Conservation (phyloP, 768 basidiomycete species). For the Infundibulicybe gibba region DNA sequence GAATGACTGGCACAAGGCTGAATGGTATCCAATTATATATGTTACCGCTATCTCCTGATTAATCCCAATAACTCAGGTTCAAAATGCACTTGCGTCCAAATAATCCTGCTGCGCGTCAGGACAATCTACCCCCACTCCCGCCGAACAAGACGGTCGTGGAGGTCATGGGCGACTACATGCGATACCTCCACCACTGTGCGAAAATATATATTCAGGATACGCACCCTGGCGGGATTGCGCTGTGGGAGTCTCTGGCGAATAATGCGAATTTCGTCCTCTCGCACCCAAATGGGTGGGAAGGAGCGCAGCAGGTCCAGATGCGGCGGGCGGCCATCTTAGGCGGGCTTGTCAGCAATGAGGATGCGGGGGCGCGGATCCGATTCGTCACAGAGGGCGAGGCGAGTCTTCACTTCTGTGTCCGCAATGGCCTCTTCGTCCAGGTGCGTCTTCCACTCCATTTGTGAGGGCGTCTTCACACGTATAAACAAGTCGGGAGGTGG, state of each 20-base stretch:
- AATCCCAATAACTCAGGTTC: too few species aligned
- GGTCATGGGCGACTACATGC: too few species aligned
- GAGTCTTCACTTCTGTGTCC: slow-evolving; percentile 46
- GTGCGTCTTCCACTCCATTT: slow-evolving; percentile 10
- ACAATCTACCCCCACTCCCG: too few species aligned
- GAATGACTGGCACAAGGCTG: too few species aligned
- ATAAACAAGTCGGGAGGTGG: slow-evolving; percentile 17
- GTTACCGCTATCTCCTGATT: too few species aligned
- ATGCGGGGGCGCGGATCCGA: slow-evolving; percentile 34
- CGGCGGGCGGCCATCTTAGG: slow-evolving; percentile 20
- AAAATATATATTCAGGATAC: not conserved
- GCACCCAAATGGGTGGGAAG: not conserved
- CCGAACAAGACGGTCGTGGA: too few species aligned
- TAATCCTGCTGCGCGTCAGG: too few species aligned
- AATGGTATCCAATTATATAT: too few species aligned
- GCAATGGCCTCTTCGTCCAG: slow-evolving; percentile 28
- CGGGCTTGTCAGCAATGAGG: slow-evolving; percentile 32
- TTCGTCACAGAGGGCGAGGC: slow-evolving; percentile 60
- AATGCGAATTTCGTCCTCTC: not conserved
- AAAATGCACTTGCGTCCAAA: too few species aligned
- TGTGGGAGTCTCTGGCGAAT: not conserved
- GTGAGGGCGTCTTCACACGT: not conserved
- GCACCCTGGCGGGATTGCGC: not conserved
- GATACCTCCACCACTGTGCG: not conserved
- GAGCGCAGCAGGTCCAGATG: not conserved